Conservation (phyloP, 441 rosid species). For the Pelargonium myrrhifolium region DNA sequence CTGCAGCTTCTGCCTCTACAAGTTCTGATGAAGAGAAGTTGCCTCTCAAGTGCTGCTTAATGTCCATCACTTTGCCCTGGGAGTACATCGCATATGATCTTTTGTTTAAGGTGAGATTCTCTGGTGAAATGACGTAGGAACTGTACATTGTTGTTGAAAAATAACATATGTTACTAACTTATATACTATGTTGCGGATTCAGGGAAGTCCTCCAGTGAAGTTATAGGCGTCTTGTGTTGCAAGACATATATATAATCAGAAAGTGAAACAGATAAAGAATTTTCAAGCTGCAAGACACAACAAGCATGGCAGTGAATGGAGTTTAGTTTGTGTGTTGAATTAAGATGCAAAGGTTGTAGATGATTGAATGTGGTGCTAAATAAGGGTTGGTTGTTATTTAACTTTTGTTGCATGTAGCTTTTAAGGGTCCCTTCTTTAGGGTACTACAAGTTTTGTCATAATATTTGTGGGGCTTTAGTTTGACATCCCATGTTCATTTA, state of each 20-base stretch:
- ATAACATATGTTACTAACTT: not conserved
- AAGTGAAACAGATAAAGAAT: not conserved
- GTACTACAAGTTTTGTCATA: too few relatives aligned
- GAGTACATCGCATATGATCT: constrained; percentile 27
- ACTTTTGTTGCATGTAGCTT: too few relatives aligned
- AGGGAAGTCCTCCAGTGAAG: constrained; percentile 19
- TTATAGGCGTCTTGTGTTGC: not conserved
- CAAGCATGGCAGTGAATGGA: not conserved
- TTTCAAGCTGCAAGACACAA: not conserved
- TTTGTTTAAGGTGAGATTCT: constrained; percentile 21
- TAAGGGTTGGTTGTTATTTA: not conserved
- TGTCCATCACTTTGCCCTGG: constrained; percentile 28
- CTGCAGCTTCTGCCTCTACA: constrained; percentile 25
- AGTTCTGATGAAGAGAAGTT: constrained; percentile 24
- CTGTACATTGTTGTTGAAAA: not conserved
- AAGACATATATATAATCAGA: not conserved
- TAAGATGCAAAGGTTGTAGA: not conserved
- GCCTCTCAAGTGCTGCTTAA: constrained; percentile 26
- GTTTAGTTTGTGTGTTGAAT: not conserved
- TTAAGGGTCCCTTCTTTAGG: too few relatives aligned
- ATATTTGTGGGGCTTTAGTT: too few relatives aligned
- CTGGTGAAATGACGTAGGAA: too few relatives aligned
- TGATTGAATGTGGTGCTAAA: not conserved
- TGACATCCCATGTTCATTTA: too few relatives aligned
- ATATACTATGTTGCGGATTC: not conserved